Evolutionary conservation across 176 grass and related monocot genomes (phyloP), one percentile per base, ranked within the genome.

Genomic region (Microstegium vimineum): DNA sequence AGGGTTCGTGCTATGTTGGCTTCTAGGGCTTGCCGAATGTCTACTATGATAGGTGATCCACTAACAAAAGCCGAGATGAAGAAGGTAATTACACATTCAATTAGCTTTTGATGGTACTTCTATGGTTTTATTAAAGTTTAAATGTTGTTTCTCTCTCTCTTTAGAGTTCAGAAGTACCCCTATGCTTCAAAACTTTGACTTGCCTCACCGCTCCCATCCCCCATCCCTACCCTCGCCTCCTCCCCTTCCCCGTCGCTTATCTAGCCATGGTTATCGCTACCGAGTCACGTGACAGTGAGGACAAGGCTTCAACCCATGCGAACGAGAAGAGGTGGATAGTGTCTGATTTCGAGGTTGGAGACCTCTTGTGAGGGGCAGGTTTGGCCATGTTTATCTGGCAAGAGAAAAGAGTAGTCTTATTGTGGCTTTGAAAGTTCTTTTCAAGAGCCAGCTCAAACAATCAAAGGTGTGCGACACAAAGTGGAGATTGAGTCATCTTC

Each of bases 1-100:
- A 95, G 92, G 74, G 90, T 98, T 40, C 93, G 93, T 73, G 85
- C 92, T 82, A 98, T 98, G 96, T 87, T 98, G 69, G 96, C 96
- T 81, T 98, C 96, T 26, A 84, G 96, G 84, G 96, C 96, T 79
- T 95, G 96, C 51, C 82, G 81, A 69, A 95, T 90, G 75, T 98
- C 96, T 82, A 89, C 85, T 75, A 95, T 93, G 89, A 91, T 98
- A 43, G 93, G 93, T 25, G 93, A 98, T 90, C 87, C 96, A 68
- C 81, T 98, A 68, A 98, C 93, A 76, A 98, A 95, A 90, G 77
- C 23, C 26, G 86, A 90, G 77, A 98, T 98, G 96, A 94, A 86
- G 87, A 95, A 88, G 96, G 96, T 93, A 93, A 90, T 25, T 59
- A 38, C 65, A 66, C 40, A 74, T 22, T 46, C 54, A 79, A 69